Conservation (phyloP, 148 eudicot species). For the Chenopodium album region DNA sequence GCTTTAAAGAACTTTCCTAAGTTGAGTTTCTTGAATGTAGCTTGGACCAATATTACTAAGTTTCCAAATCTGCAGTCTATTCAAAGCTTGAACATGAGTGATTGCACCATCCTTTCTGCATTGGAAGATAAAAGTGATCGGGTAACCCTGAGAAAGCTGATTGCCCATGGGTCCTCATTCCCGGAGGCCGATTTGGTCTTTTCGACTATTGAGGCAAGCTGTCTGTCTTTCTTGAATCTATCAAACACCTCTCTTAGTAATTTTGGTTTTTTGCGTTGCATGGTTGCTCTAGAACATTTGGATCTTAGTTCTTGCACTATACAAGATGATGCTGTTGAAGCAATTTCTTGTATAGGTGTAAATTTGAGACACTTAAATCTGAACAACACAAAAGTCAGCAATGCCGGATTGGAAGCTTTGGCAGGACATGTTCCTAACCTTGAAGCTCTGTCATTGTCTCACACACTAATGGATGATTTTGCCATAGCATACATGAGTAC, state of each 20-base stretch:
- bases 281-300: constrained; percentile 62
- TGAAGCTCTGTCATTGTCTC: constrained; percentile 51
- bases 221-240: constrained; percentile 53
- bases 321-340: constrained; percentile 51
- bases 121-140: constrained; percentile 47
- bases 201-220: constrained; percentile 43
- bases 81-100: constrained; percentile 73
- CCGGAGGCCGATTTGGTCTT: constrained; percentile 38
- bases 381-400: constrained; percentile 61
- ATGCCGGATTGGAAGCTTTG: constrained; percentile 61
- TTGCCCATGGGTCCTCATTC: constrained; percentile 54
- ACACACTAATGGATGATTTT: constrained; percentile 55
- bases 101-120: constrained; percentile 56
- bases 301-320: constrained; percentile 56
- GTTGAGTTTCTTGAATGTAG: constrained; percentile 65
- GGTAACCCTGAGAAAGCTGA: constrained; percentile 48
- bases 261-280: constrained; percentile 45
- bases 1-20: constrained; percentile 46
- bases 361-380: constrained; percentile 67
- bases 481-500: constrained; percentile 58
- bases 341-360: constrained; percentile 48
- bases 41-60: constrained; percentile 73
- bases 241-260: constrained; percentile 52
- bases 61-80: constrained; percentile 63
- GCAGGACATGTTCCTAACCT: constrained; percentile 82